Conservation (phyloP, 1,139 yeast genomes). For the Barnettozyma hawaiiensis region DNA sequence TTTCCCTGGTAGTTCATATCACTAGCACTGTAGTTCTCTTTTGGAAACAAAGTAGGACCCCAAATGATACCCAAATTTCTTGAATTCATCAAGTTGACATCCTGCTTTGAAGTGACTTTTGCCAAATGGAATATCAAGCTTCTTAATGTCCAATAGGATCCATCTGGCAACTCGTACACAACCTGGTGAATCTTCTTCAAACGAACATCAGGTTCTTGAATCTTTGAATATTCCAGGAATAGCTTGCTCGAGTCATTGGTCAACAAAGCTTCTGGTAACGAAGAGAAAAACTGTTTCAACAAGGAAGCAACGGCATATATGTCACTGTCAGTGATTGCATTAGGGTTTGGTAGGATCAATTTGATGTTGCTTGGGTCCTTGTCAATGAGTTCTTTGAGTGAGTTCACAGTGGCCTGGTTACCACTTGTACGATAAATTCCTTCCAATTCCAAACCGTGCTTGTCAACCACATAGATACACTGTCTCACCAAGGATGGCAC, state of each 20-base stretch:
- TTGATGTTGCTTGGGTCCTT: conserved; percentile 66
- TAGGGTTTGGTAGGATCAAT: conserved; percentile 44
- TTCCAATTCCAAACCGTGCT: conserved; percentile 75
- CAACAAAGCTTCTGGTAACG: conserved; percentile 65
- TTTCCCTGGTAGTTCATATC: conserved; percentile 79
- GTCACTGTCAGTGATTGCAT: conserved; percentile 59
- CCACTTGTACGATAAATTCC: conserved; percentile 90
- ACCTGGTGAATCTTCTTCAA: conserved; percentile 79
- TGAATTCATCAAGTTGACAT: conserved; percentile 23
- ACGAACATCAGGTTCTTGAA: conserved; percentile 50
- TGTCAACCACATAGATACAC: conserved; percentile 82
- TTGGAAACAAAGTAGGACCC: conserved; percentile 81
- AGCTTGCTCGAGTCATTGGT: conserved; percentile 51
- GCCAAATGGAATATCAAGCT: conserved; percentile 80
- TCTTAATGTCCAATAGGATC: conserved; percentile 87
- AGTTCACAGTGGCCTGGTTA: conserved; percentile 66
- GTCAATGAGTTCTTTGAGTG: conserved; percentile 68
- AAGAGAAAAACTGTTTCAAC: conserved; percentile 59
- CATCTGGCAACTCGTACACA: conserved; percentile 87
- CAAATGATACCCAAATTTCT: conserved; percentile 44
- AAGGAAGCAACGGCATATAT: conserved; percentile 69
- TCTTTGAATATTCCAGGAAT: conserved; percentile 70
- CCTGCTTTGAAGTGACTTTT: conserved; percentile 60
- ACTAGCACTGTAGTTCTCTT: conserved; percentile 58
- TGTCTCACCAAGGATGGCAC: conserved; percentile 89